Base-by-base conservation (phyloP, 2,329 filamentous ascomycete genomes). In the Thelonectria rubi region DNA sequence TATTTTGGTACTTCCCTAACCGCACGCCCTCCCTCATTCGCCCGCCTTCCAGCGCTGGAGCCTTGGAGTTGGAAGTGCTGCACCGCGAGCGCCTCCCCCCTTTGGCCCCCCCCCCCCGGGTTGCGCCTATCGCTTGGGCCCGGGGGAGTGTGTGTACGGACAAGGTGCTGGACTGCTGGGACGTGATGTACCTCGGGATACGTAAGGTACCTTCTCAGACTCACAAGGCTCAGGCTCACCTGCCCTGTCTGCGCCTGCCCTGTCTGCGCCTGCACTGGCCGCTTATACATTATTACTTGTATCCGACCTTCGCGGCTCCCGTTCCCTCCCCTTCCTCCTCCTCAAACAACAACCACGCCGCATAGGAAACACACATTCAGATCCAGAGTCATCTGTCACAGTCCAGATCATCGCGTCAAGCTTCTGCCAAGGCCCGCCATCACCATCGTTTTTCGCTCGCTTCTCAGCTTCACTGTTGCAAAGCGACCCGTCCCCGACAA, bases 311-410 rank as follows among this genome's bases (percentile, higher is more conserved):
- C 69, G 68, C 70, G 67, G 59, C 66, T 65, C 69, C 64, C 66
- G 70, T 75, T 75, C 75, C 76, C 74, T 76, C 70, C 69, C 73
- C 68, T 21, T 61, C 71, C 70, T 76, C 72, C 69, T 74, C 75
- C 63, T 63, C 79, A 81, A 81, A 76, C 79, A 83, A 81, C 79
- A 83, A 78, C 77, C 82, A 80, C 76, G 79, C 78, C 74, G 73
- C 63, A 79, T 80, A 78, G 78, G 81, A 82, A 80, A 80, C 81
- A 77, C 77, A 80, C 77, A 78, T 79, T 81, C 77, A 74, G 74
- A 81, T 77, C 77, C 78, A 84, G 84, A 84, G 80, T 84, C 81
- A 81, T 78, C 79, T 81, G 84, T 87, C 84, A 84, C 85, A 84
- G 85, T 83, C 80, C 79, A 76, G 84, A 83, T 82, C 77, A 78